Evolutionary conservation across 345 rosid species (phyloP), one percentile per base, ranked within the genome.

Genomic region (Citrus unshiu): DNA sequence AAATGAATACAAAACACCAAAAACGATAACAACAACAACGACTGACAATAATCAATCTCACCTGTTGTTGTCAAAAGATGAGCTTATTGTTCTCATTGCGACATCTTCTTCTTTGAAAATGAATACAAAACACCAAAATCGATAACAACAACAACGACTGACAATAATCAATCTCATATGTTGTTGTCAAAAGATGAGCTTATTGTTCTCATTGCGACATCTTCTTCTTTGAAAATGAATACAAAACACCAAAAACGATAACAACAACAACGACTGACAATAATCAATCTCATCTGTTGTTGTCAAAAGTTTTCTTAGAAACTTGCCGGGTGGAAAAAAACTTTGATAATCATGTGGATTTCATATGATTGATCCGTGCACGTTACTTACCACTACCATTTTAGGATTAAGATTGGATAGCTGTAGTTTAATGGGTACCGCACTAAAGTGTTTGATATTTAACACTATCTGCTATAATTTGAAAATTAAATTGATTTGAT

Each of bases 131-230:
- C 78, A 74, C 59, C 56, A 46, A 49, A 13, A 29, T 5, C 67
- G 6, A 13, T 12, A 25, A 10, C 16, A 13, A 6, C 19, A 1
- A 14, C 6, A 13, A 16, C 30, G 2, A 16, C 21, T 34, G 6
- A 34, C 5, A 34, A 0, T 5, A 34, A 34, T 34, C 21, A 5
- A 64, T 30, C 68, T 16, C 25, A 25, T 25, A 25, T 25, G 25
- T 25, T 78, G 35, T 82, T 74, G 71, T 80, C 69, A 68, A 61
- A 75, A 21, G 14, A 59, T 72, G 67, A 65, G 68, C 66, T 74
- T 74, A 25, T 74, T 39, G 39, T 58, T 58, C 62, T n/a, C 29
- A 22, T n/a, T n/a, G 14, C n/a, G 29, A n/a, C 24, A 79, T 39
- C 39, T 61, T 76, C 32, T 16, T 56, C 60, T 49, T 49, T 68